Conservation (phyloP, 2,329 filamentous ascomycete species). For the Canariomyces notabilis region DNA sequence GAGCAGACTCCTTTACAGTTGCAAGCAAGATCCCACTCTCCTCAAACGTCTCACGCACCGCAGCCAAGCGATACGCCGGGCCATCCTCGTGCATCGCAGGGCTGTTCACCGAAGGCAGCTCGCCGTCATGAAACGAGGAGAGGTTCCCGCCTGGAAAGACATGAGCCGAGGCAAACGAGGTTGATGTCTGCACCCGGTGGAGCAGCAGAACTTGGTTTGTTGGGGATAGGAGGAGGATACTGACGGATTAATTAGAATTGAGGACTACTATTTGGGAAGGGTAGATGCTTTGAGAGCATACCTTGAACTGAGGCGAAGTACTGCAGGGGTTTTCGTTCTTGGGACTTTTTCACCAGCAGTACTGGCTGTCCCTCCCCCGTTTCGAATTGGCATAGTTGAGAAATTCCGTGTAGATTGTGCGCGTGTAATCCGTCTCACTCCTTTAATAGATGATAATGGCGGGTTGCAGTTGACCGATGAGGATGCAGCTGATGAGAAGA, state of each 20-base stretch:
- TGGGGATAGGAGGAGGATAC: slow-evolving; percentile 79
- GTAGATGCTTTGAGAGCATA: background rate
- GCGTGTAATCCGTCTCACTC: background rate
- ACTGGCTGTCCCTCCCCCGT: background rate
- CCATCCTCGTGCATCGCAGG: slow-evolving; percentile 63
- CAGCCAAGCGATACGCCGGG: slow-evolving; percentile 70
- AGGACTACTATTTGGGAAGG: no score
- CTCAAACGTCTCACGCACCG: slow-evolving; percentile 89
- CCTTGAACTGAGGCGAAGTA: slow-evolving; percentile 7
- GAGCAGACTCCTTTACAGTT: slow-evolving; percentile 24
- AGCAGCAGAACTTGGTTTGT: slow-evolving; percentile 83
- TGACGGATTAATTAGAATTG: slow-evolving; percentile 33
- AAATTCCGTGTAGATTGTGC: background rate
- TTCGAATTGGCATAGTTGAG: background rate
- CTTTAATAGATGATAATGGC: background rate
- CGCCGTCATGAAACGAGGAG: slow-evolving; percentile 70
- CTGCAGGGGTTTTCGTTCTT: slow-evolving; percentile 2
- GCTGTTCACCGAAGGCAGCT: slow-evolving; percentile 41
- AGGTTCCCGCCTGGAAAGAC: slow-evolving; percentile 93
- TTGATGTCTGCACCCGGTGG: slow-evolving; percentile 76
- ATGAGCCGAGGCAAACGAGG: slow-evolving; percentile 83
- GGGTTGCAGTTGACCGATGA: background rate
- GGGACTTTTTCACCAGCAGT: background rate
- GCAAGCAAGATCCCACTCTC: slow-evolving; percentile 87
- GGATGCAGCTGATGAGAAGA: no score